Conservation (phyloP, 768 basidiomycete genomes). For the Boletus rex-veris region DNA sequence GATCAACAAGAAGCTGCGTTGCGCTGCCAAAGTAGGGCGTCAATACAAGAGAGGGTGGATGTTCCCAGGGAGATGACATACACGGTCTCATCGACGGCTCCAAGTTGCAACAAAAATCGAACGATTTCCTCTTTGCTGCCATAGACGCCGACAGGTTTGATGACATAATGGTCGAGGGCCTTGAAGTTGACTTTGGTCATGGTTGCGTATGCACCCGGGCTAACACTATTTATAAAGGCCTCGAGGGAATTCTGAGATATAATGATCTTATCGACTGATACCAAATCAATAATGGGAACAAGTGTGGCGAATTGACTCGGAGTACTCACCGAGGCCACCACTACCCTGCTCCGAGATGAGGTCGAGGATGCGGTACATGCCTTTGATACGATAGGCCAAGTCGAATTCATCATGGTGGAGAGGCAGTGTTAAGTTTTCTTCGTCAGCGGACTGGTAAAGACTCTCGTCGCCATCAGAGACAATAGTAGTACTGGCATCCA, state of each 20-base stretch:
- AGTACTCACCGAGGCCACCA: conserved; percentile 48
- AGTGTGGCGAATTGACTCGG: conserved; percentile 33
- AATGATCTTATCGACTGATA: conserved; percentile 32
- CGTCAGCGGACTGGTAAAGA: conserved; percentile 13
- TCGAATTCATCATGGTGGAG: no score
- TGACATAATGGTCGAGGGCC: conserved; percentile 37
- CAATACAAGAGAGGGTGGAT: neutral
- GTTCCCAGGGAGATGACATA: conserved; percentile 22
- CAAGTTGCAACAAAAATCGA: conserved; percentile 38
- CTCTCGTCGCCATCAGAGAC: conserved; percentile 10
- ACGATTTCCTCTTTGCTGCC: conserved; percentile 52
- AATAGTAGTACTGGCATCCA: neutral
- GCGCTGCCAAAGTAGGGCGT: conserved; percentile 1
- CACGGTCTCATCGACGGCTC: conserved; percentile 38
- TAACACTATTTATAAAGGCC: conserved; percentile 45
- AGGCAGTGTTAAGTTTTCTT: neutral
- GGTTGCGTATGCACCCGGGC: conserved; percentile 49
- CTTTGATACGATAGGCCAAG: no score
- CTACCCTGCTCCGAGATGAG: conserved; percentile 49
- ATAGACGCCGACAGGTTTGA: conserved; percentile 41
- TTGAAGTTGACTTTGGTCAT: conserved; percentile 43
- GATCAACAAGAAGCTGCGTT: neutral
- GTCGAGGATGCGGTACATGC: conserved; percentile 24
- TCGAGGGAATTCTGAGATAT: conserved; percentile 51
- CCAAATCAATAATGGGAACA: neutral